A percentile compares a stretch with the other conserved stretches of the same genome.
Evolutionary conservation across 202 grass and related monocot genomes (phyloP).

Genomic region (Zizania palustris): DNA sequence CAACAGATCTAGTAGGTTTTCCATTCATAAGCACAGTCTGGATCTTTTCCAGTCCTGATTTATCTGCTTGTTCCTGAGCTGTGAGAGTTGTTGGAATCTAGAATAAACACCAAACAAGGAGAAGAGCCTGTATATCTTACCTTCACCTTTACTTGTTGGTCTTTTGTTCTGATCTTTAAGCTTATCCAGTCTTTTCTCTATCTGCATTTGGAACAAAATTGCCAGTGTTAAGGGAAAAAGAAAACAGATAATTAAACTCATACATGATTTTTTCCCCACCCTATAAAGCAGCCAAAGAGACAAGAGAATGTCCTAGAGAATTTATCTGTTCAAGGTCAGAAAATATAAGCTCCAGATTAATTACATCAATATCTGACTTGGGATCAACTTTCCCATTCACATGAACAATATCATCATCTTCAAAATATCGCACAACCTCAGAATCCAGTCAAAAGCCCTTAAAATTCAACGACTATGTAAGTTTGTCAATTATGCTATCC

Average conservation of each 20-base stretch:
- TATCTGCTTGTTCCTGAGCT: conserved; percentile 86
- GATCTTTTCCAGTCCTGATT: conserved; percentile 79
- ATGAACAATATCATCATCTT: conserved; percentile 96
- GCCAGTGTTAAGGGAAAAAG: conserved; percentile 3
- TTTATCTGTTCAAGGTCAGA: conserved; percentile 94
- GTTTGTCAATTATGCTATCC: conserved; percentile 8
- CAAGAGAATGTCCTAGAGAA: conserved; percentile 26
- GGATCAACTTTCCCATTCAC: conserved; percentile 96
- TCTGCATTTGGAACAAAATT: conserved; percentile 62
- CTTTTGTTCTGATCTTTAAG: conserved; percentile 97
- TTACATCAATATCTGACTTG: conserved; percentile 95
- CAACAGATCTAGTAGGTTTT: conserved; percentile 85
- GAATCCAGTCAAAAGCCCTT: conserved; percentile 24
- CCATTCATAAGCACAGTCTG: conserved; percentile 69
- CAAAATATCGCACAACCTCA: conserved; percentile 96
- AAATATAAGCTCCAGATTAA: conserved; percentile 94
- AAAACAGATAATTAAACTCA: not conserved
- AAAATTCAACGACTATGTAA: not conserved
- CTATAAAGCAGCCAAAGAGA: conserved; percentile 23
- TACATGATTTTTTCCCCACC: conserved; percentile 5
- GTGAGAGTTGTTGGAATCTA: conserved; percentile 26
- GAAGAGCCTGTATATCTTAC: conserved; percentile 34
- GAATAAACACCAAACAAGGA: conserved; percentile 25
- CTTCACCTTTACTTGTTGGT: conserved; percentile 80
- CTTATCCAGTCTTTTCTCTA: conserved; percentile 96